Conservation (phyloP, 129 eudicot genomes). For the Ambrosia trifida region DNA sequence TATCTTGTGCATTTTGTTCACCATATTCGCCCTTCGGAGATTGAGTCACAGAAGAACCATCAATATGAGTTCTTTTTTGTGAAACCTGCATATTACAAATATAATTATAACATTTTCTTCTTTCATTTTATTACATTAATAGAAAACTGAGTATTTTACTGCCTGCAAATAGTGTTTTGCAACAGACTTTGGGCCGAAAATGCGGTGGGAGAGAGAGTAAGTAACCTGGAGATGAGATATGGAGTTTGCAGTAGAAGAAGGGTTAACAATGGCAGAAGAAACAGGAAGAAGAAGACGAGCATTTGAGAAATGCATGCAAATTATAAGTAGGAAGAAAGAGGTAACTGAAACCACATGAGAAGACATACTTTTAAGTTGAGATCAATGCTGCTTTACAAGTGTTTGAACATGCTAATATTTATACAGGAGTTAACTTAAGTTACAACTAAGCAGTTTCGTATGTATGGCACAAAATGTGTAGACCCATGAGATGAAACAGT, state of each 20-base stretch:
- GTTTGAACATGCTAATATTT: conserved; percentile 15
- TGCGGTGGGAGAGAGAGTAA: background rate
- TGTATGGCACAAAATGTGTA: no score
- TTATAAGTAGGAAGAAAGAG: conserved; percentile 12
- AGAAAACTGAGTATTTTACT: no score
- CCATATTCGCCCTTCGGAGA: background rate
- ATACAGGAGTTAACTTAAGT: conserved; percentile 10
- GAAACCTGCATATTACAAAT: conserved; percentile 21
- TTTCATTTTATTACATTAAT: no score
- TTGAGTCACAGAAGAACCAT: background rate
- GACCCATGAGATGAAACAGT: no score
- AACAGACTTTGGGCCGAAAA: no score
- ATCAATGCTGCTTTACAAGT: background rate
- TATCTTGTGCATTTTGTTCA: conserved; percentile 17
- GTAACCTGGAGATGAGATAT: conserved; percentile 14
- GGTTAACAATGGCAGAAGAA: background rate
- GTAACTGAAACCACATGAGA: conserved; percentile 8
- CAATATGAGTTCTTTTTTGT: conserved; percentile 12
- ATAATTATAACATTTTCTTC: background rate
- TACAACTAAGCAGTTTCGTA: background rate
- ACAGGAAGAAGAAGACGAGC: conserved; percentile 41
- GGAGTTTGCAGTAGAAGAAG: conserved; percentile 22
- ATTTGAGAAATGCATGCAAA: conserved; percentile 42
- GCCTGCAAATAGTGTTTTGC: no score
- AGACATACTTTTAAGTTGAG: conserved; percentile 18